Conservation (phyloP, 2,329 filamentous ascomycete genomes). For the Diplodia sapinea region DNA sequence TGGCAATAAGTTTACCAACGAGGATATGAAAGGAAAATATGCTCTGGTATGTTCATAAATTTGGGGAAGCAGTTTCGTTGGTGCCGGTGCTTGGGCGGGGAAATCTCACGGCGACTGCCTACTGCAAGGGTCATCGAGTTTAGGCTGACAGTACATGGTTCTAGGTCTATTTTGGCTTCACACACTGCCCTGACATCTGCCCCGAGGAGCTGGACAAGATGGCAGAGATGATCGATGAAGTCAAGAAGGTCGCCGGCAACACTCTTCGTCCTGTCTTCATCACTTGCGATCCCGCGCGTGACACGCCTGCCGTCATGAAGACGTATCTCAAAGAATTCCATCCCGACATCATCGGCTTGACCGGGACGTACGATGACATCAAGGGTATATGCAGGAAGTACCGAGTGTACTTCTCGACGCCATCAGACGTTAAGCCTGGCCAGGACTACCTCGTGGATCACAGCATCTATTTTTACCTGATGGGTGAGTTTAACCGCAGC, state of each 20-base stretch:
- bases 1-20: conserved; percentile 75
- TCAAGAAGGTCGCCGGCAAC: conserved; percentile 55
- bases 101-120: no score
- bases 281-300: conserved; percentile 91
- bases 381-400: conserved; percentile 96
- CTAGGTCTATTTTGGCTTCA: conserved; percentile 97
- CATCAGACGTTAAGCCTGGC: conserved; percentile 82
- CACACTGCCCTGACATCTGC: conserved; percentile 97
- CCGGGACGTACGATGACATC: conserved; percentile 90
- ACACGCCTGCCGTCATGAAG: conserved; percentile 83
- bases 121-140: no score
- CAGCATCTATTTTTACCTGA: conserved; percentile 99
- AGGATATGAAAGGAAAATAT: conserved; percentile 86
- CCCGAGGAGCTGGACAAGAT: conserved; percentile 99
- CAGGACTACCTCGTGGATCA: conserved; percentile 98
- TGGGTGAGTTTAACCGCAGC: conserved; percentile 63
- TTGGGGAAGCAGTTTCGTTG: not conserved
- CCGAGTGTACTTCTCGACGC: conserved; percentile 96
- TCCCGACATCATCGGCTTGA: conserved; percentile 81
- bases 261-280: conserved; percentile 83
- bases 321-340: conserved; percentile 92
- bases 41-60: conserved; percentile 64
- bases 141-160: not conserved
- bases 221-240: conserved; percentile 87
- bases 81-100: not conserved